Conservation (phyloP, 2,329 filamentous ascomycete species). For the Aspergillus latus region DNA sequence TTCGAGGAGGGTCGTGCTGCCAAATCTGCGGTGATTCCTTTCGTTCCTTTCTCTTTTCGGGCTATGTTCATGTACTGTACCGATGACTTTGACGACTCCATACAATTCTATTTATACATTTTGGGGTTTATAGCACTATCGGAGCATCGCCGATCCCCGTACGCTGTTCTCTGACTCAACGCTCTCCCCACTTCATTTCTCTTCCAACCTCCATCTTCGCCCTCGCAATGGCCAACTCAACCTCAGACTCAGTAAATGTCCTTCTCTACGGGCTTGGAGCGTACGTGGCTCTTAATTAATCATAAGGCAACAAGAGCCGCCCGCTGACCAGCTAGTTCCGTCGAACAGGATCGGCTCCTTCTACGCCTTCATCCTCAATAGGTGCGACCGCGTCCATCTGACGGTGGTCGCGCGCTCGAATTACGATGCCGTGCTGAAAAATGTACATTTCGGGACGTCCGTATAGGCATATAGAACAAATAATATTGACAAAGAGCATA, state of each 20-base stretch:
- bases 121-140: neutral
- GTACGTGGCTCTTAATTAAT: constrained; percentile 37
- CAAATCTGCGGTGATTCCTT: neutral
- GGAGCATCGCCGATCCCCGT: neutral
- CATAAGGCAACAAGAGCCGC: neutral
- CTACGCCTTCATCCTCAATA: constrained; percentile 56
- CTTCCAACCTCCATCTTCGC: neutral
- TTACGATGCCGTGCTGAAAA: constrained; percentile 43
- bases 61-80: neutral
- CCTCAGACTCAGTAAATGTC: constrained; percentile 38
- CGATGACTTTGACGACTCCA: neutral
- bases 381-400: constrained; percentile 41
- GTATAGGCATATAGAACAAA: neutral
- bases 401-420: constrained; percentile 50
- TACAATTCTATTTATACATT: neutral
- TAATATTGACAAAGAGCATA: constrained; percentile 9
- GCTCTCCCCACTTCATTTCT: neutral
- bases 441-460: constrained; percentile 28
- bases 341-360: constrained; percentile 55
- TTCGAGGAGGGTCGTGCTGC: neutral
- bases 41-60: neutral
- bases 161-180: neutral
- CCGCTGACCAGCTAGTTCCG: neutral
- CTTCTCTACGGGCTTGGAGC: constrained; percentile 57
- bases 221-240: constrained; percentile 12